Base-by-base conservation (phyloP, 2,329 filamentous ascomycete species). In the Pseudogymnoascus sp. region DNA sequence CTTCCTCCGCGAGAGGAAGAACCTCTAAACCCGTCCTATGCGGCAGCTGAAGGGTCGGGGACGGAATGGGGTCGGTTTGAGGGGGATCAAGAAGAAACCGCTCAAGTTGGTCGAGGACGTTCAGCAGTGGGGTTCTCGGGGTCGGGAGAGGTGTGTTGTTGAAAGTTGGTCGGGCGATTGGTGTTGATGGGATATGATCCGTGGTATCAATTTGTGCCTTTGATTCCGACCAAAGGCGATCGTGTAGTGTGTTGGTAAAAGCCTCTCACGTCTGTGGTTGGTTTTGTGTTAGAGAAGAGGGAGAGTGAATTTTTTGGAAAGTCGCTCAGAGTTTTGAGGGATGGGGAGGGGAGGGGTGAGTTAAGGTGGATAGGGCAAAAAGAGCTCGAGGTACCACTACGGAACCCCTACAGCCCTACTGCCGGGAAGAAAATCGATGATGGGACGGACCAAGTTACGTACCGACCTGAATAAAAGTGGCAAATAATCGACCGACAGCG, bases 1-100 rank as follows among this genome's bases (percentile, higher is more conserved):
- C 94, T 95, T 93, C 94, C 94, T 92, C 93, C 79, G 81, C 82
- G 82, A 94, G 93, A 96, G 92, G 93, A 97, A 97, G 93, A 96
- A 92, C 89, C 90, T 87, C 84, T 85, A 86, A 88, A 88, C 85
- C 85, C 87, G 89, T 95, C 90, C 91, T 97, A 99, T 99, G 93
- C 94, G 94, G 94, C 94, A 97, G 93, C 91, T 96, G 89, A 84
- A 81, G 79, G 77, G 79, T 79, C 79, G 83, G 78, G 76, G 83
- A 83, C 77, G 82, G 83, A 76, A 77, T 74, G 70, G 80, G 80
- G 75, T 72, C 76, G 75, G 79, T 75, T 72, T 75, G 74, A 71
- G 76, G 75, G 70, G 75, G 74, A 75, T 81, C 78, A 75, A 83
- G 77, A 75, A 82, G 73, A 70, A 78, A 72, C 70, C 76, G 75